A percentile compares a stretch with the other conserved stretches of the same genome.
Conservation (phyloP, 1,284 basidiomycete species). For the Apiotrichum siamense region DNA sequence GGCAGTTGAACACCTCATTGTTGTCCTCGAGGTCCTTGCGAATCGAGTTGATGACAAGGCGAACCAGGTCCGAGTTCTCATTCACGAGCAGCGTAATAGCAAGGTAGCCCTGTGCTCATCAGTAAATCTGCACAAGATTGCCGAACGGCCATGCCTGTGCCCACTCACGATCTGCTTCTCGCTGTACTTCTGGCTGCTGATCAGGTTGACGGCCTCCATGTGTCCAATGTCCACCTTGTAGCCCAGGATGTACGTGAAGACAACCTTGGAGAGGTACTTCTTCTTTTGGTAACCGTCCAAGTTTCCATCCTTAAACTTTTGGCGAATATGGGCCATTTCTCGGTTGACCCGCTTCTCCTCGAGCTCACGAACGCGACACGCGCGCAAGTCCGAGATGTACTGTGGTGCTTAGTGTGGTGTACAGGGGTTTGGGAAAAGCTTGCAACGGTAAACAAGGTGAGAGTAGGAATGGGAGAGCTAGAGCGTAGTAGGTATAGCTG, state of each 20-base stretch:
- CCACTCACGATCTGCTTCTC: constrained; percentile 98
- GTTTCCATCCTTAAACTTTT: constrained; percentile 98
- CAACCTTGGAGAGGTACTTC: constrained; percentile 86
- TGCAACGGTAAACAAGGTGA: not conserved
- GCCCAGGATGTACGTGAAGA: constrained; percentile 97
- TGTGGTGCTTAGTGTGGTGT: no score
- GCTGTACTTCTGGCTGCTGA: constrained; percentile 90
- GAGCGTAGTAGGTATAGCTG: no score
- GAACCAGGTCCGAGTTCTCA: constrained; percentile 93
- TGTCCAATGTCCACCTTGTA: constrained; percentile 99
- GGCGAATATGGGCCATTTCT: constrained; percentile 99
- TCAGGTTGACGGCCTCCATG: constrained; percentile 98
- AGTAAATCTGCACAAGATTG: not conserved
- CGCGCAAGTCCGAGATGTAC: constrained; percentile 98
- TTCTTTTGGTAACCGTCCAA: constrained; percentile 98
- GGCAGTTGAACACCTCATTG: constrained; percentile 90
- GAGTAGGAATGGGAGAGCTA: no score
- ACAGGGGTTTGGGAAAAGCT: no score
- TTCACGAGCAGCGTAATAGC: constrained; percentile 97
- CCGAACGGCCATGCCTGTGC: not conserved
- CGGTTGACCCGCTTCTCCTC: constrained; percentile 94
- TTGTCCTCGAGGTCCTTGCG: constrained; percentile 94
- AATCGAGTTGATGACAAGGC: constrained; percentile 95
- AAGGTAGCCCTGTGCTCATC: constrained; percentile 75
- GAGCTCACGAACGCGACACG: constrained; percentile 55